Evolutionary conservation across 2,329 filamentous ascomycete genomes (phyloP).

Genomic region (Periconia macrospinosa): DNA sequence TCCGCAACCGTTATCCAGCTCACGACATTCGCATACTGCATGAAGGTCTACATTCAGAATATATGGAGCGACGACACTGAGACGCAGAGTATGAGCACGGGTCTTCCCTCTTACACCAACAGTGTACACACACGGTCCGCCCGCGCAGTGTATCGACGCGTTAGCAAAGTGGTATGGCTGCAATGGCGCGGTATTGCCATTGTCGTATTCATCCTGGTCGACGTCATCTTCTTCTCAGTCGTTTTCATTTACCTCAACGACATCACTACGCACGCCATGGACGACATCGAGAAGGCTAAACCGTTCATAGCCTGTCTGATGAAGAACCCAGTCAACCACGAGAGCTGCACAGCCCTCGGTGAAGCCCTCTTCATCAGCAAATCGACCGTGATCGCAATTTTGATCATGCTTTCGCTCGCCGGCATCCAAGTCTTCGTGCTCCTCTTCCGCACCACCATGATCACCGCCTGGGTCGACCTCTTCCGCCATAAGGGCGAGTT

Average conservation of each 20-base stretch:
- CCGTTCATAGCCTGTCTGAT: conserved; percentile 77
- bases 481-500: conserved; percentile 72
- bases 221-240: conserved; percentile 92
- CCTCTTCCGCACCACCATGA: conserved; percentile 81
- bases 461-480: conserved; percentile 78
- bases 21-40: conserved; percentile 79
- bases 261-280: conserved; percentile 60
- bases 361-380: conserved; percentile 69
- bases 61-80: conserved; percentile 73
- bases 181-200: conserved; percentile 95
- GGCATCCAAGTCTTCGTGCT: conserved; percentile 84
- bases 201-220: conserved; percentile 83
- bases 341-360: conserved; percentile 65
- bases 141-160: conserved; percentile 82
- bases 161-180: conserved; percentile 82
- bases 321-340: conserved; percentile 60
- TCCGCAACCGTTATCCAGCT: conserved; percentile 80
- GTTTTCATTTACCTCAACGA: conserved; percentile 81
- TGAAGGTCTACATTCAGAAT: conserved; percentile 89
- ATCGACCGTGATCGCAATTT: conserved; percentile 75
- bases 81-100: conserved; percentile 59
- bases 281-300: conserved; percentile 58
- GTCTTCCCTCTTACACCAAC: conserved; percentile 67
- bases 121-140: conserved; percentile 81
- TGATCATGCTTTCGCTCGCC: conserved; percentile 79